Conservation (phyloP, 2,329 filamentous ascomycete genomes). For the Cladophialophora immunda region DNA sequence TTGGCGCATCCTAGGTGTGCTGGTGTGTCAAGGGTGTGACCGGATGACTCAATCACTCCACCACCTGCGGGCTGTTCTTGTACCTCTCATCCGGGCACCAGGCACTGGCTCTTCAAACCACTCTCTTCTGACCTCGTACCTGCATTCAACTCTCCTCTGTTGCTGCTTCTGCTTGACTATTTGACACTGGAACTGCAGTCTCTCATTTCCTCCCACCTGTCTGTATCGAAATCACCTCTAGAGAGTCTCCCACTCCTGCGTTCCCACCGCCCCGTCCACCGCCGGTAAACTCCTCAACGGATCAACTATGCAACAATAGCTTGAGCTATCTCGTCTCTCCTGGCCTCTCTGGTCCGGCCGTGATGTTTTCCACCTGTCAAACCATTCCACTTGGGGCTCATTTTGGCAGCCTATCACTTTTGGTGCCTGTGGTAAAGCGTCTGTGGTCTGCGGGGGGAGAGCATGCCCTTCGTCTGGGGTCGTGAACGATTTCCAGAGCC, state of each 20-base stretch:
- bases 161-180: not conserved
- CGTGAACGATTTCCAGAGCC: conserved; percentile 16
- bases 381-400: not conserved
- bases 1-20: too few relatives aligned
- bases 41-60: conserved; percentile 9
- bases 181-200: not conserved
- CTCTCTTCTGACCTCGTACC: not conserved
- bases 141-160: not conserved
- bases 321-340: not conserved
- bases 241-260: not conserved
- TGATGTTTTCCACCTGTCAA: not conserved
- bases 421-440: not conserved
- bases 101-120: not conserved
- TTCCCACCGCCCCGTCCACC: not conserved
- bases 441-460: conserved; percentile 14
- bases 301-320: not conserved
- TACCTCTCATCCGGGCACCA: not conserved
- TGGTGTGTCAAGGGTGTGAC: not conserved
- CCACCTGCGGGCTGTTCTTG: not conserved
- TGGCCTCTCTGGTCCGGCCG: not conserved
- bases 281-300: not conserved
- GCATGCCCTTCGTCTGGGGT: conserved; percentile 40
- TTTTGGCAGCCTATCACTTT: not conserved
- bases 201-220: not conserved
- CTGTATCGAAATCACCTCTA: not conserved